Evolutionary conservation across 805 yeast species (phyloP), one percentile per base, ranked within the genome.

Genomic region (Millerozyma miso): DNA sequence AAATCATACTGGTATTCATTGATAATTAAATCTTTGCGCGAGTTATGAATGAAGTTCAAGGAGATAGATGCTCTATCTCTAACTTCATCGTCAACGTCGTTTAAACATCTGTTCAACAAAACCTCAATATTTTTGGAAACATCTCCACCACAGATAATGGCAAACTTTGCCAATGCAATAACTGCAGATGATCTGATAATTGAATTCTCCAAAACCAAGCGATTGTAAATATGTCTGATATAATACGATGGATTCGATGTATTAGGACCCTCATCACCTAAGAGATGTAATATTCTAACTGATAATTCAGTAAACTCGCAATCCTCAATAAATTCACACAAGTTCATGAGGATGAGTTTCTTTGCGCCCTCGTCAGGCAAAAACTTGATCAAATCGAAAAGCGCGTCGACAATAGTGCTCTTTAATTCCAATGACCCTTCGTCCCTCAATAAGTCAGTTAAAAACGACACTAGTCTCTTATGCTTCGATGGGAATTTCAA

Each of bases 251-350:
- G 97, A 50, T 84, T 85, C 5, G 83, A 53, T 4, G 96, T 83
- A 45, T 74, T 70, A 56, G 99, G 97, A 47, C 99, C 99, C 65
- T 90, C 96, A 51, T 83, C 86, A 60, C 99, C 99, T 51, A 93
- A 77, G 48, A 91, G 66, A 66, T 90, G 96, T 63, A 93, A 75
- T 45, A 93, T 83, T 59, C 98, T 80, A n/a, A 90, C 96, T 19
- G 95, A 80, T 48, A 93, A 80, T 66, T 89, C 97, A 23, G 96
- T 86, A 69, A 77, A 91, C 69, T 93, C 99, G 70, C 98, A 93
- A 73, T 93, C 99, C 68, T 93, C 99, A 56, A 93, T 93, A 60
- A 89, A 90, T 65, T 93, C 99, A 74, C 98, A 89, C 55, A 93
- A 75, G 63, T 84, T 84, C 67, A 86, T 88, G 57, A 93, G 73